A percentile compares a stretch with the other conserved stretches of the same genome.
Evolutionary conservation across 2,329 filamentous ascomycete species (phyloP).

Genomic region (Esteya vermicola): DNA sequence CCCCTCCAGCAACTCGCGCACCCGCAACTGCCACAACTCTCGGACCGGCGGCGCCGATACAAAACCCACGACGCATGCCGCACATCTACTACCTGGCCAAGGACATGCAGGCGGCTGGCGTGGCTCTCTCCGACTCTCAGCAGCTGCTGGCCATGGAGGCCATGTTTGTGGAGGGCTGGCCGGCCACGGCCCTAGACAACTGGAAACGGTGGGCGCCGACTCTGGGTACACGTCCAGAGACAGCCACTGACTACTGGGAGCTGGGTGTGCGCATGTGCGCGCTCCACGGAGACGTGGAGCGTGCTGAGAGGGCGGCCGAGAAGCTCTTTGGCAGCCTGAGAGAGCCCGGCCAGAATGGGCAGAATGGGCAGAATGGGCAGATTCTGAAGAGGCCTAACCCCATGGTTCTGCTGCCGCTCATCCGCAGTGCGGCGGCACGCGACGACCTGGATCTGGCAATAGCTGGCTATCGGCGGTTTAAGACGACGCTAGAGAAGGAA

Average conservation of each 20-base stretch:
- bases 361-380: background rate
- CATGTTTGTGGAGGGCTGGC: slow-evolving; percentile 47
- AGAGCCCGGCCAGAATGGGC: slow-evolving; percentile 5
- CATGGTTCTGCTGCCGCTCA: slow-evolving; percentile 7
- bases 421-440: slow-evolving; percentile 7
- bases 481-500: slow-evolving; percentile 39
- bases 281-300: slow-evolving; percentile 39
- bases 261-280: slow-evolving; percentile 53
- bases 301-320: slow-evolving; percentile 41
- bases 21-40: too few relatives aligned
- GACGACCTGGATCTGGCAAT: slow-evolving; percentile 48
- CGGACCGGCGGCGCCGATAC: slow-evolving; percentile 10
- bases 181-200: slow-evolving; percentile 43
- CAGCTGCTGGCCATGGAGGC: slow-evolving; percentile 56
- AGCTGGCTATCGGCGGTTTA: slow-evolving; percentile 48
- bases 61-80: slow-evolving; percentile 39
- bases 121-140: slow-evolving; percentile 39
- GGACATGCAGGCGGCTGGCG: slow-evolving; percentile 49
- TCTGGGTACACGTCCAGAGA: slow-evolving; percentile 33
- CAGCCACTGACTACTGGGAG: slow-evolving; percentile 43
- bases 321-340: slow-evolving; percentile 25
- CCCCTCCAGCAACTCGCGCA: too few relatives aligned
- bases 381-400: background rate
- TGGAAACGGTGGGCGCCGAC: slow-evolving; percentile 45
- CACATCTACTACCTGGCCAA: slow-evolving; percentile 48